A percentile compares a stretch with the other conserved stretches of the same genome.
Conservation (phyloP, 2,329 filamentous ascomycete genomes). For the Teratosphaeria pseudoeucalypti region DNA sequence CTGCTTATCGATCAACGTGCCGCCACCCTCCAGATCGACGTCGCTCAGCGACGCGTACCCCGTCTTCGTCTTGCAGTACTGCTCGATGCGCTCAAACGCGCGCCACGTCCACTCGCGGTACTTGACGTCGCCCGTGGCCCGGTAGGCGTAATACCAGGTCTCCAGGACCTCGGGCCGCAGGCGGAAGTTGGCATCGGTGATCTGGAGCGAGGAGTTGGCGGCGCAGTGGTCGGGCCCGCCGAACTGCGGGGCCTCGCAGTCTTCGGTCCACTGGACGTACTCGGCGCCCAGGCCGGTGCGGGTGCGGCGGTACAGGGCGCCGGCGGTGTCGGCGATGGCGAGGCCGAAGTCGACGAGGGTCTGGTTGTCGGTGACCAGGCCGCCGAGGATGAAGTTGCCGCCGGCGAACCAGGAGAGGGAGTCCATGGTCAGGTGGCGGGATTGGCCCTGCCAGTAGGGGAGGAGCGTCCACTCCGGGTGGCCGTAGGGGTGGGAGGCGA, state of each 20-base stretch:
- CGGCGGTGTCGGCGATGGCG: constrained; percentile 18
- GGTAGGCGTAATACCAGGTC: constrained; percentile 25
- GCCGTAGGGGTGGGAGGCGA: constrained; percentile 20
- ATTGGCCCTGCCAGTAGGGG: constrained; percentile 15
- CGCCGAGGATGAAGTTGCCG: constrained; percentile 25
- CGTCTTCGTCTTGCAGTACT: constrained; percentile 14
- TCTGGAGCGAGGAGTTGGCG: constrained; percentile 6
- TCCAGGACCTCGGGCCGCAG: constrained; percentile 23
- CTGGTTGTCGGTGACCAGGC: constrained; percentile 17
- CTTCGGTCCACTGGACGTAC: constrained; percentile 17
- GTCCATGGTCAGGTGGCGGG: constrained; percentile 16
- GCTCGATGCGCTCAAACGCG: constrained; percentile 14
- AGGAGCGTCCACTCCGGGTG: constrained; percentile 23
- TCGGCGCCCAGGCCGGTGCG: constrained; percentile 20
- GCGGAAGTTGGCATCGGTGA: constrained; percentile 9
- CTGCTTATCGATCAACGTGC: constrained; percentile 8
- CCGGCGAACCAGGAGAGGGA: constrained; percentile 23
- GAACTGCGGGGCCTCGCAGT: constrained; percentile 4
- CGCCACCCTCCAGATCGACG: constrained; percentile 13
- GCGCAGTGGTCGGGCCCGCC: constrained; percentile 4
- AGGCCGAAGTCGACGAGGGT: constrained; percentile 22
- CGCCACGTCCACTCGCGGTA: constrained; percentile 20
- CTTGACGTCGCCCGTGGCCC: constrained; percentile 19
- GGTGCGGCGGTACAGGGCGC: constrained; percentile 13
- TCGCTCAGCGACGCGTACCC: constrained; percentile 17